Conservation (phyloP, 495 filamentous ascomycete genomes). For the Bathelium albidoporum region DNA sequence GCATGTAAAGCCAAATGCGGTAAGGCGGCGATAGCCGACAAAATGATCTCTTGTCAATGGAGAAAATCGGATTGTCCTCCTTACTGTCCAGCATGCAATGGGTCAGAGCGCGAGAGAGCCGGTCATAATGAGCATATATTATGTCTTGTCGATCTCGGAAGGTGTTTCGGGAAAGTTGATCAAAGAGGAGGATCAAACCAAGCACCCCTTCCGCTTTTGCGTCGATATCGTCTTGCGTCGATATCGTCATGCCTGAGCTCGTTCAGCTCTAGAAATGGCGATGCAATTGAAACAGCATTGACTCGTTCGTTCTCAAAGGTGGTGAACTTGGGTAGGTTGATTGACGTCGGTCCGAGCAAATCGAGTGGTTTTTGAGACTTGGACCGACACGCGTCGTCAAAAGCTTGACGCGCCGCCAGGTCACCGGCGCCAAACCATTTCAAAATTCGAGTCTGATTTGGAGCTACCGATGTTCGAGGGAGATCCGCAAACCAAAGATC, state of each 20-base stretch:
- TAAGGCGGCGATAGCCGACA: conserved; percentile 4
- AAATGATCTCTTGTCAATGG: neutral
- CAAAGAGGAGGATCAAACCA: conserved; percentile 36
- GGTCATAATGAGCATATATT: conserved; percentile 40
- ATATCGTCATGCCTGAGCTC: conserved; percentile 3
- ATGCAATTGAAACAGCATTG: conserved; percentile 16
- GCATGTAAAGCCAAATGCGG: conserved; percentile 36
- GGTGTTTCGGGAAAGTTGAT: conserved; percentile 41
- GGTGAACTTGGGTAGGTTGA: conserved; percentile 20
- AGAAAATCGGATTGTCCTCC: neutral
- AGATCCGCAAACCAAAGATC: conserved; percentile 22
- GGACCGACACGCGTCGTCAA: conserved; percentile 24
- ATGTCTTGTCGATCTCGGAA: conserved; percentile 30
- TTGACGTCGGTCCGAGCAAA: conserved; percentile 26
- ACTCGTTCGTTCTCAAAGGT: conserved; percentile 15
- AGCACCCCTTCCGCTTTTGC: conserved; percentile 26
- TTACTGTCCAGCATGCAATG: conserved; percentile 4
- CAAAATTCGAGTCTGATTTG: conserved; percentile 10
- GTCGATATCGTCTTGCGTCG: conserved; percentile 5
- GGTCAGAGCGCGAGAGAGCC: conserved; percentile 28
- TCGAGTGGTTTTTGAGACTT: conserved; percentile 25
- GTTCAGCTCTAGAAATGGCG: conserved; percentile 30
- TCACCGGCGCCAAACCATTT: conserved; percentile 24
- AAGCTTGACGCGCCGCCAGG: conserved; percentile 23
- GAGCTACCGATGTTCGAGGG: conserved; percentile 6